These are phyloP conservation scores for Theileria equi DNA, from an alignment of 169 alveolate species.

Conservation along the genomic window DNA sequence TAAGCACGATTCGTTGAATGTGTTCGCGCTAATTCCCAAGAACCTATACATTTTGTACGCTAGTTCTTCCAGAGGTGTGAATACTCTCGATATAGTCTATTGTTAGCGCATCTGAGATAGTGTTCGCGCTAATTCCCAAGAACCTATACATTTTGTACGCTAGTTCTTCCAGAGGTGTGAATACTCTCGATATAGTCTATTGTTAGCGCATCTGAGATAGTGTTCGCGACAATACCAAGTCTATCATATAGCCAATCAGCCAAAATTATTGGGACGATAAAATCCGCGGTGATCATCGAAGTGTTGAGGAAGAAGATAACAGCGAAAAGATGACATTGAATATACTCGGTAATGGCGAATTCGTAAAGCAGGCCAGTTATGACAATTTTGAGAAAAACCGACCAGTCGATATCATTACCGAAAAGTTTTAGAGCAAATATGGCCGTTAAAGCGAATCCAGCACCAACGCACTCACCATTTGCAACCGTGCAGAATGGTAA, in stretches of 20 bases:
- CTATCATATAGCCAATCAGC: slow-evolving; percentile 28
- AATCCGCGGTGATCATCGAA: slow-evolving; percentile 17
- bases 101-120: slow-evolving; percentile 22
- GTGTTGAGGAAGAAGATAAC: slow-evolving; percentile 22
- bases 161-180: not conserved
- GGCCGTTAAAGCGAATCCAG: slow-evolving; percentile 23
- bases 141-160: not conserved
- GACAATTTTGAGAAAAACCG: slow-evolving; percentile 11
- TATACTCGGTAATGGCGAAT: slow-evolving; percentile 10
- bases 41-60: not conserved
- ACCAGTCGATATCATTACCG: slow-evolving; percentile 23
- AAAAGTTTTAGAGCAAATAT: slow-evolving; percentile 10
- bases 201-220: slow-evolving; percentile 22
- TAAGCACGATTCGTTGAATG: too few species aligned
- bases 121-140: slow-evolving; percentile 11
- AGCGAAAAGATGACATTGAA: slow-evolving; percentile 29
- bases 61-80: not conserved
- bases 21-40: too few species aligned
- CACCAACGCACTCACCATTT: slow-evolving; percentile 20
- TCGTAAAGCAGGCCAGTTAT: slow-evolving; percentile 1
- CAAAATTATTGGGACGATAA: slow-evolving; percentile 2
- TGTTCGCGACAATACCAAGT: slow-evolving; percentile 14
- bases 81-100: slow-evolving; percentile 27
- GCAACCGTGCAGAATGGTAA: slow-evolving; percentile 7
- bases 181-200: slow-evolving; percentile 27